Evolutionary conservation across 2,329 filamentous ascomycete species (phyloP), one percentile per base, ranked within the genome.

Genomic region (Gaeumannomyces tritici): DNA sequence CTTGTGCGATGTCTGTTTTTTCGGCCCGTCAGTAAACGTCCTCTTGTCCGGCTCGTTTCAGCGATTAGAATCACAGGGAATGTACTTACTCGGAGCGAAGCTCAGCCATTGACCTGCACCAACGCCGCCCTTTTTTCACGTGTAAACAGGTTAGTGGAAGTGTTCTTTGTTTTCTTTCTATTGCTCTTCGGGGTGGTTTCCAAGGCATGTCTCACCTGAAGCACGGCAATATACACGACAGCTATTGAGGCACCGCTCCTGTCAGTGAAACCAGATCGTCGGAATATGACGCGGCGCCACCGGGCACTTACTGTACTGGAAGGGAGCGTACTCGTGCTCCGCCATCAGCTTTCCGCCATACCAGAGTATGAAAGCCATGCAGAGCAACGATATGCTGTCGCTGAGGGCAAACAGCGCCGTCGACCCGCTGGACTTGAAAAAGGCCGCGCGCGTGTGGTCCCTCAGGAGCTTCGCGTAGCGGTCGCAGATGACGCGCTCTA

Each of bases 291-390:
- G 9, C 18, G 8, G 11, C 7, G 28, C 24, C n/a, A 18, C n/a
- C 4, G 28, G n/a, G 18, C 13, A 57, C 64, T 61, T 21, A 67
- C 65, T 63, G 61, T 73, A 73, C 61, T 73, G 72, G 47, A 73
- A 73, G 0, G 71, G 69, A 5, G 62, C 65, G 47, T 73, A 73
- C 56, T 72, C 72, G 27, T 67, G 66, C 9, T 69, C 66, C 8
- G 71, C 67, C 68, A 73, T 69, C 33, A 72, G 64, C 18, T 63
- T 68, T 1, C 69, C 67, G 1, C 71, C 72, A 62, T 73, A 82
- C 83, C 83, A 87, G 61, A 86, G 83, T 2, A 80, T 76, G 51
- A 87, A 74, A 1, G 84, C 84, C 79, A 84, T 83, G 55, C 80
- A 83, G 8, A 79, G 77, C 42, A 88, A 67, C 31, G 82, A 78